A percentile compares a stretch with the other conserved stretches of the same genome.
Evolutionary conservation across 176 grass and related monocot species (phyloP).

Genomic region (Oryza meyeriana): DNA sequence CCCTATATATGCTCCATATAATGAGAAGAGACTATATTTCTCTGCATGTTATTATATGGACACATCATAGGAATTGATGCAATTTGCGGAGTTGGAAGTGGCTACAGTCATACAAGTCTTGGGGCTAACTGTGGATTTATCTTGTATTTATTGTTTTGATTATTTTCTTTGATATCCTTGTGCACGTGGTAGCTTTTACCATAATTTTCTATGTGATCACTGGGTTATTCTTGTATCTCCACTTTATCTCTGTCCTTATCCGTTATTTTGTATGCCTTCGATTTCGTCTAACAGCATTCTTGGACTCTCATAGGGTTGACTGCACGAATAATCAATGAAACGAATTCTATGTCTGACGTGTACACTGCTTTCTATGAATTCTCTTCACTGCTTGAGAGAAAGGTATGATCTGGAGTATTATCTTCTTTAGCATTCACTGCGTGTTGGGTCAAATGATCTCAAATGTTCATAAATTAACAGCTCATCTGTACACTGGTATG

Average conservation of each 20-base stretch:
- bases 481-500: not conserved
- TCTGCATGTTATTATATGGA: too few species aligned
- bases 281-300: not conserved
- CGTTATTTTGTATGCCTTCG: not conserved
- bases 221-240: not conserved
- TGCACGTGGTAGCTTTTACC: too few species aligned
- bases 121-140: too few species aligned
- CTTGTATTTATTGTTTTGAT: too few species aligned
- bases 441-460: not conserved
- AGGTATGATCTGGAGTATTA: constrained; percentile 38
- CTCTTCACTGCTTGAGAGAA: constrained; percentile 49
- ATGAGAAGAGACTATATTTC: too few species aligned
- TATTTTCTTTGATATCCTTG: too few species aligned
- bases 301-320: constrained; percentile 38
- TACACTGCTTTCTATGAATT: constrained; percentile 58
- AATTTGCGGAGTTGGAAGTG: too few species aligned
- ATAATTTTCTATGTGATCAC: too few species aligned
- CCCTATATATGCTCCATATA: too few species aligned
- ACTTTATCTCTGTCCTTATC: not conserved
- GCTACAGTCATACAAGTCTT: too few species aligned
- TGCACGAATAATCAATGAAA: constrained; percentile 49
- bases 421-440: not conserved
- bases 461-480: not conserved
- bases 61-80: too few species aligned
- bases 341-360: constrained; percentile 50